Base-by-base conservation (phyloP, 192 early-diverging fungal species). In the Paraglomus brasilianum region DNA sequence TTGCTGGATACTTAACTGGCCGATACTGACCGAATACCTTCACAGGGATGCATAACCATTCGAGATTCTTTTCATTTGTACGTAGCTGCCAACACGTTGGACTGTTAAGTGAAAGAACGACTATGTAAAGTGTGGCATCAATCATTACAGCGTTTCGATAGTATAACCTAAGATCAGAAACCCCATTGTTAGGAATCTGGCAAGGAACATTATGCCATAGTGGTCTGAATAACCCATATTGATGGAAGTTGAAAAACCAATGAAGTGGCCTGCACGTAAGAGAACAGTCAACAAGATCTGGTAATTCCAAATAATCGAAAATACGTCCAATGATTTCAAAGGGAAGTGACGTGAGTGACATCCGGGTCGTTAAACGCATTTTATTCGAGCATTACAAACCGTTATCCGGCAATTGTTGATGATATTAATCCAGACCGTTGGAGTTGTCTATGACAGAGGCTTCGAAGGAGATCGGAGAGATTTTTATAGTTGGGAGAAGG, bases 51-150 rank as follows among this genome's bases (percentile, higher is more conserved):
- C 24, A 9, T 17, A 24, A 4, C 58, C 58, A 61, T 42, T 40
- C n/a, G 41, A 41, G 40, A 0, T 19, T 17, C 30, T 50, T 66
- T n/a, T 21, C 15, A 2, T 24, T 40, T 36, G 42, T 5, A 38
- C 50, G 46, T 5, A 66, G 14, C 0, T 50, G 8, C 47, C 63
- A 66, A 66, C 47, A 51, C 9, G 22, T 40, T 2, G 63, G 47
- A 9, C 4, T 21, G 0, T 38, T 6, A 8, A 14, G n/a, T 19
- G 21, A 5, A 39, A 66, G 22, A n/a, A 49, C 14, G 0, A 49
- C 46, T 39, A 66, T 13, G 40, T 66, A 66, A 36, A 66, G 40
- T 7, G n/a, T 50, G 7, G 21, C 36, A 38, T 66, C 47, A 19
- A 41, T 38, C 8, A n/a, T 19, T 2, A 66, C 63, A 9, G 46